phyloP scores from a whole-genome alignment of 2,329 filamentous ascomycete genomes.

The Botrytis hyacinthi region DNA sequence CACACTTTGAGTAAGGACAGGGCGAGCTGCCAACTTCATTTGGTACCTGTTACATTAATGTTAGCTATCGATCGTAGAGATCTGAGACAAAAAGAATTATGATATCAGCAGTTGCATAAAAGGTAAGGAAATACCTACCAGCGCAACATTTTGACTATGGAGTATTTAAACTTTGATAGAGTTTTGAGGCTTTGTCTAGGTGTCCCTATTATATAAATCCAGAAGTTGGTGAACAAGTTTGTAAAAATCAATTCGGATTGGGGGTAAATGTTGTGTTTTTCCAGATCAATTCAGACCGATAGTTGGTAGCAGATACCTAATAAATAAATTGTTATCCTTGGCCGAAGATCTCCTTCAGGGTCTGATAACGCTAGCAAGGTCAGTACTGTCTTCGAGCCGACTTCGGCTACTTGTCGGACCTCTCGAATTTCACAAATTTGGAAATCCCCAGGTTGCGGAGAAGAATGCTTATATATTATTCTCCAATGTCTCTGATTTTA shows the following conservation, averaged over 20 bases:
- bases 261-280: neutral
- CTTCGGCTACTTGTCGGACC: neutral
- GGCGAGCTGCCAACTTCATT: constrained; percentile 72
- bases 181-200: neutral
- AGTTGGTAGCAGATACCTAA: neutral
- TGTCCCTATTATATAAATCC: neutral
- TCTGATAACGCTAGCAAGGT: neutral
- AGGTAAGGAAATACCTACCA: constrained; percentile 31
- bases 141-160: constrained; percentile 34
- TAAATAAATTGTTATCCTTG: constrained; percentile 12
- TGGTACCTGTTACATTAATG: constrained; percentile 67
- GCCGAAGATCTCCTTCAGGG: constrained; percentile 8
- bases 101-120: constrained; percentile 9
- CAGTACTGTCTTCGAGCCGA: neutral
- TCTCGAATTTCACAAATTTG: neutral
- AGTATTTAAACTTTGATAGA: neutral
- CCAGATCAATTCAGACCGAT: constrained; percentile 1
- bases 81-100: neutral
- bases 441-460: neutral
- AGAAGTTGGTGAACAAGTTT: neutral
- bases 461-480: neutral
- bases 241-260: neutral
- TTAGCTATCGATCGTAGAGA: constrained; percentile 21
- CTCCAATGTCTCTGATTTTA: neutral
- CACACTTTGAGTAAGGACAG: constrained; percentile 84